Evolutionary conservation across 257 asterid genomes (phyloP), one percentile per base, ranked within the genome.

Genomic region (Forsythia viridissima): DNA sequence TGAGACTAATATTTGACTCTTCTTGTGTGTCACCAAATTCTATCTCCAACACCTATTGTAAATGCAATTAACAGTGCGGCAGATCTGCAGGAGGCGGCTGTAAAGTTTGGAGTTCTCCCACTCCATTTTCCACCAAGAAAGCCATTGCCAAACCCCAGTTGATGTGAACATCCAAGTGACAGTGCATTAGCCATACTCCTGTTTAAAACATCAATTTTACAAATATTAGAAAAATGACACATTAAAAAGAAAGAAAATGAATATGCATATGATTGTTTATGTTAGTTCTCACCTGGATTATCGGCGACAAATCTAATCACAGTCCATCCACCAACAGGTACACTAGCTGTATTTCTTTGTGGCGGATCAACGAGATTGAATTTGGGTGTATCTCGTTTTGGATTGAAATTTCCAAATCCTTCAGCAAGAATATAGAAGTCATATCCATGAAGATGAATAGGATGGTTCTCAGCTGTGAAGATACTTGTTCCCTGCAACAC

Each of bases 381-480:
- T 66, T 89, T 92, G 6, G 88, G 48, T 0, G 92, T 88, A 82
- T 95, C 98, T 4, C 43, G 87, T 46, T 70, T 83, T 0, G 93
- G 84, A 55, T 95, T 84, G 74, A 93, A 95, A 57, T 93, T 95
- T 15, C 98, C 99, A n/a, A 92, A 93, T 0, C 98, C 99, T 80
- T 93, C 96, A 2, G 93, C 97, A 34, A 93, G 36, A 3, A 95
- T 88, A 44, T 89, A 95, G 76, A 95, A 95, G 70, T 95, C 97
- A 61, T 92, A 92, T 11, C 99, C 99, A 30, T 95, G 99, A 24
- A 95, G 94, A 86, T 95, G 99, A 34, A 95, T 90, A 0, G 99
- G 99, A 85, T 93, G 99, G 80, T 92, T 89, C 85, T 93, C 99
- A 21, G 92, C 91, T 1, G 92, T 84, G 82, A 93, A 73, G 42